Base-by-base conservation (phyloP, 805 yeast genomes). In the Ogataea trehaloabstinens region DNA sequence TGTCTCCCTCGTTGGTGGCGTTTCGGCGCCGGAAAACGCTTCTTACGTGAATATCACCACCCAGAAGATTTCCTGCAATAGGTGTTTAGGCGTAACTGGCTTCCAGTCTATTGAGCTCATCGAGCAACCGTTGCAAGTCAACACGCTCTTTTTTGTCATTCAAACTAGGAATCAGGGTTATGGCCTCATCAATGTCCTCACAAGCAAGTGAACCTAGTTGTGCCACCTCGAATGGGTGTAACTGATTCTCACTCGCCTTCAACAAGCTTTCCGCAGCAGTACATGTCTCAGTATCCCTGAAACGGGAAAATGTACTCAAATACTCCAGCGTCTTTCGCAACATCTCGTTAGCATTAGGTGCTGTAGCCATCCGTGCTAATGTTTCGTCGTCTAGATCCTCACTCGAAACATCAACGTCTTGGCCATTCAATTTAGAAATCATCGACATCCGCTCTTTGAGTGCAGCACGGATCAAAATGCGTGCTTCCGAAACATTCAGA, bases 131-230 rank as follows among this genome's bases (percentile, higher is more conserved):
- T 61, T 89, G 95, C 43, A 93, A 67, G 56, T 90, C 97, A 30
- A 85, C 85, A 49, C 89, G 95, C 7, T 85, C 76, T 37, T 85
- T 88, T 62, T 90, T 90, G 44, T 74, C 78, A 18, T 77, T 74
- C 56, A 93, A 72, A 62, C 95, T 85, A 33, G 99, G 97, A 42
- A 93, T 82, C 55, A 93, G 71, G 13, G 96, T 86, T 64, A 87
- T 87, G 25, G 98, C 98, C 68, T 93, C 99, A 57, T 78, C 99
- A 5, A 95, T 89, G 46, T 91, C 97, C 57, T 91, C 99, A 64
- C 97, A 90, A 21, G 93, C 85, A 45, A 91, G 71, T 3, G 95
- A 86, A 19, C 76, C 80, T 44, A 84, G 68, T 64, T 93, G 98
- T 1, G 98, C 95, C 38, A 87, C 71, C 66, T 93, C 99, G 61